Conservation (phyloP, 352 stramenopile species). For the Globisporangium carolinianum region DNA sequence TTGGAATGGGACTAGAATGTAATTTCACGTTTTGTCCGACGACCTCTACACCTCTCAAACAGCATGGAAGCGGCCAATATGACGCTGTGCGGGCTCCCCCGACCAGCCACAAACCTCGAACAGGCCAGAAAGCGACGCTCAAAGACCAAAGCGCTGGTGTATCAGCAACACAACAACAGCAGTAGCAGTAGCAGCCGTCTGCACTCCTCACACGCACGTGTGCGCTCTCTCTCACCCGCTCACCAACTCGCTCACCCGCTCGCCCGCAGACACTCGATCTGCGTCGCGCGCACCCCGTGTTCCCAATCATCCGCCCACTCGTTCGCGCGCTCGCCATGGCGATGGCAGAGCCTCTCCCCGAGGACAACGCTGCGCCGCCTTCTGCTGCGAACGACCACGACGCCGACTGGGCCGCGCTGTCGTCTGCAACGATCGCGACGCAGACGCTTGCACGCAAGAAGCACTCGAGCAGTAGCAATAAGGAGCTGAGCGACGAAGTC, state of each 20-base stretch:
- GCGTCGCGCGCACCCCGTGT: neutral
- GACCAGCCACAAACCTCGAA: too few relatives aligned
- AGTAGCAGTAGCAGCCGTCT: neutral
- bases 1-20: too few relatives aligned
- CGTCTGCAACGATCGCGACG: slow-evolving; percentile 1
- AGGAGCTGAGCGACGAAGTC: slow-evolving; percentile 1
- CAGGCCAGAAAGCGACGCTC: too few relatives aligned
- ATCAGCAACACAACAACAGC: neutral
- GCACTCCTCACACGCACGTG: neutral
- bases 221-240: neutral
- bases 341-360: slow-evolving; percentile 8
- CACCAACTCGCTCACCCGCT: neutral
- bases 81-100: too few relatives aligned
- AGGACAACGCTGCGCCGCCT: slow-evolving; percentile 1
- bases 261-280: neutral
- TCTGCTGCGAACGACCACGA: neutral
- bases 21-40: too few relatives aligned
- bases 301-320: slow-evolving; percentile 1
- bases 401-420: slow-evolving; percentile 2
- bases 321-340: slow-evolving; percentile 4
- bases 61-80: too few relatives aligned
- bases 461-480: slow-evolving; percentile 4
- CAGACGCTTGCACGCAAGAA: slow-evolving; percentile 9
- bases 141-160: neutral
- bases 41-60: too few relatives aligned